phyloP scores from a whole-genome alignment of 2,329 filamentous ascomycete species.

The Ceratocystis cacaofunesta region DNA sequence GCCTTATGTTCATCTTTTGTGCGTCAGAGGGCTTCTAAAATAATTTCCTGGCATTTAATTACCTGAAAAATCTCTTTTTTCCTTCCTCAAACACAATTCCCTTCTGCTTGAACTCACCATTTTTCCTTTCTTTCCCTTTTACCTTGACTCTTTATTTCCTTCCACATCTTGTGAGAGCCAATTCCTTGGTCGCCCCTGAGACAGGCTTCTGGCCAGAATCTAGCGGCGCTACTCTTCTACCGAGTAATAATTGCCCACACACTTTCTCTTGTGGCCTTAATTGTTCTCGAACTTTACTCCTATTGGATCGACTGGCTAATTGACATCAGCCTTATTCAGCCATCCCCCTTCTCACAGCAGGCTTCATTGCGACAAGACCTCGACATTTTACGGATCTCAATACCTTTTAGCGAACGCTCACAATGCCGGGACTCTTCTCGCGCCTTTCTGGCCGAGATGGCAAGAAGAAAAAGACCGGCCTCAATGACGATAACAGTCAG shows the following conservation, averaged over 20 bases:
- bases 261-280: neutral
- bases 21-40: neutral
- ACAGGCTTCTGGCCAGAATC: neutral
- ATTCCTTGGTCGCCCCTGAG: slow-evolving; percentile 9
- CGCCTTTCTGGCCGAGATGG: slow-evolving; percentile 61
- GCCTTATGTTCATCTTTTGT: neutral
- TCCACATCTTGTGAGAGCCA: neutral
- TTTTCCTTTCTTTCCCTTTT: slow-evolving; percentile 9
- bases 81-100: neutral
- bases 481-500: slow-evolving; percentile 35
- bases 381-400: neutral
- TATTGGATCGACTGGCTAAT: neutral
- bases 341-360: neutral
- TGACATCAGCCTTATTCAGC: neutral
- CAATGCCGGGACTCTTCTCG: slow-evolving; percentile 45
- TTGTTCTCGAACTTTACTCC: neutral
- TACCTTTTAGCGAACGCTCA: slow-evolving; percentile 17
- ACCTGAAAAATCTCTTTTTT: neutral
- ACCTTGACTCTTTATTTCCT: no score
- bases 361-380: neutral
- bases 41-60: neutral
- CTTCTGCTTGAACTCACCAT: neutral
- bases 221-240: neutral
- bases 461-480: slow-evolving; percentile 51
- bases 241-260: neutral